Evolutionary conservation across 2,329 filamentous ascomycete genomes (phyloP).

Genomic region (Tolypocladium pustulatum): DNA sequence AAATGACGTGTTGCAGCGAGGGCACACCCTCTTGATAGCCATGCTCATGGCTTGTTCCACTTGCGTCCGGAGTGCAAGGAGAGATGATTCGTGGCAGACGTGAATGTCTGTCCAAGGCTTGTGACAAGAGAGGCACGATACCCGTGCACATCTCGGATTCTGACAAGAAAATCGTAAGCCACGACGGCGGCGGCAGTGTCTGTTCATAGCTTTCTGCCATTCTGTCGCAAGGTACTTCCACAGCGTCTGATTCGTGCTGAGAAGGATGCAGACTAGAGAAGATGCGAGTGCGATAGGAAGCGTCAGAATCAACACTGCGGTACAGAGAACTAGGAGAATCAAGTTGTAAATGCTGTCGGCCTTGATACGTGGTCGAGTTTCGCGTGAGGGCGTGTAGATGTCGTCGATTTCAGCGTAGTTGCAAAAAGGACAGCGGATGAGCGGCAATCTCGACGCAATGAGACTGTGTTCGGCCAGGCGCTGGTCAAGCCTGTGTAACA

Average conservation of each 20-base stretch:
- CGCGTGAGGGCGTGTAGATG: conserved; percentile 49
- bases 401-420: conserved; percentile 83
- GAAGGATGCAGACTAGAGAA: conserved; percentile 31
- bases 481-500: conserved; percentile 66
- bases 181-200: conserved; percentile 59
- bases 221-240: conserved; percentile 31
- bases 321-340: conserved; percentile 39
- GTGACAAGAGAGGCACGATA: conserved; percentile 72
- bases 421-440: conserved; percentile 85
- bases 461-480: conserved; percentile 69
- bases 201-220: conserved; percentile 50
- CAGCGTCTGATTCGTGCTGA: conserved; percentile 31
- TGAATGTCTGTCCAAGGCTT: conserved; percentile 85
- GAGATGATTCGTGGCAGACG: conserved; percentile 75
- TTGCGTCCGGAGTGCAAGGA: conserved; percentile 73
- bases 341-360: conserved; percentile 37
- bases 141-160: conserved; percentile 53
- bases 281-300: conserved; percentile 39
- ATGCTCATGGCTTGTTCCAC: conserved; percentile 90
- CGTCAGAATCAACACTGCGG: conserved; percentile 45
- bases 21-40: conserved; percentile 90
- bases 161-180: conserved; percentile 71
- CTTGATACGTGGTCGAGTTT: conserved; percentile 46
- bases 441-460: conserved; percentile 58
- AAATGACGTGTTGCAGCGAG: conserved; percentile 81